Base-by-base conservation (phyloP, 2,329 filamentous ascomycete species). In the Stagonosporopsis cucurbitacearum region DNA sequence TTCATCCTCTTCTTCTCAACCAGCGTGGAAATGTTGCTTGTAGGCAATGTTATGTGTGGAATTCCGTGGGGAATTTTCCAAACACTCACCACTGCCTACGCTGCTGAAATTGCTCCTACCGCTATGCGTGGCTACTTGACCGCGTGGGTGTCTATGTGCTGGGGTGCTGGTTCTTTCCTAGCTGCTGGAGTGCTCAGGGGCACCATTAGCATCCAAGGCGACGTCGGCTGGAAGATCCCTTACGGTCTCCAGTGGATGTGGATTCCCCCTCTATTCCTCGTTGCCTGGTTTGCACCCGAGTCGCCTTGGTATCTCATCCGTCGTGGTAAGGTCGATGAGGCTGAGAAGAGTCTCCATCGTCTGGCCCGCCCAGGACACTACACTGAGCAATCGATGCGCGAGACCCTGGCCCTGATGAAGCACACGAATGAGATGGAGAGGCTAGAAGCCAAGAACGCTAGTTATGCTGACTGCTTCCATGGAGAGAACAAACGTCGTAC, bases 341-440 rank as follows among this genome's bases (percentile, higher is more conserved):
- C 61, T 30, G 88, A 88, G 33, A 88, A 88, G 76, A 75, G 53
- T 28, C 40, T 57, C 22, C 30, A n/a, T 78, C 41, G 79, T 85
- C 79, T 90, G 22, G 75, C 86, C 48, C 84, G 86, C 8, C 77
- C 89, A 11, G 78, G 83, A 58, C 77, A 79, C 45, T 85, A 89
- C 59, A 86, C 45, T 26, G 26, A 39, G 19, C 49, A 52, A 12
- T 84, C 1, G 82, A 87, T 33, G 56, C 40, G 48, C n/a, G 45
- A 63, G 9, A 93, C 89, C 0, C 81, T 96, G 49, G 56, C 63
- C 13, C 93, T 96, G 89, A 96, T 96, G 88, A 85, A 90, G 1
- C 90, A 93, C 68, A 96, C 91, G 0, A 92, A 89, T 1, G 87
- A 88, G 0, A 78, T 95, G 6, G 92, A 96, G 72, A 82, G 89